Evolutionary conservation across 305 asterid genomes (phyloP), one percentile per base, ranked within the genome.

Genomic region (Ajuga reptans): DNA sequence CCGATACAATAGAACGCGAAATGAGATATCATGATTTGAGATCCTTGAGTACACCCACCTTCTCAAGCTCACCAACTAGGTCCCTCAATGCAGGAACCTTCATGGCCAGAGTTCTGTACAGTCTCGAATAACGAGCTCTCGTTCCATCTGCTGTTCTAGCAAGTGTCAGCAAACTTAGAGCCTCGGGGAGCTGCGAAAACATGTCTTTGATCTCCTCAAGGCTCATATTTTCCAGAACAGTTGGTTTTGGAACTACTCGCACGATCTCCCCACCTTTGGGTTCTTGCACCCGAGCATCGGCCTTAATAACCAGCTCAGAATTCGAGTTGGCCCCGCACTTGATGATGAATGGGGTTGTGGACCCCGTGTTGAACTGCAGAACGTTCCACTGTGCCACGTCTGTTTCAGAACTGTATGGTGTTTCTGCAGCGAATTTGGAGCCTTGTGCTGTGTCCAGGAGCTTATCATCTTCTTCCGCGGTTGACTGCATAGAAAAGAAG

Each of bases 221-320:
- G 79, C 77, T 83, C 95, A 83, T 84, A 36, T 79, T 84, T 72
- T 89, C 98, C 34, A 94, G 84, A 43, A 82, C 69, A 2, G 86
- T 78, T 31, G 99, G 99, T 75, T 82, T 84, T 37, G 98, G 98
- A 63, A 91, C 94, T 6, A 94, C 97, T 72, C 91, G 79, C 0
- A 91, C 84, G n/a, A 89, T 89, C 82, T 94, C 99, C 64, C 97
- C 95, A 4, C 94, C 97, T 76, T 88, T 94, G n/a, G 99, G 98
- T 68, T 91, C 99, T 65, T 89, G 87, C 69, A 91, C 95, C 24
- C 86, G 86, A 6, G 87, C 89, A 36, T 94, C 98, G 0, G 98
- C 98, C 84, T 91, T 94, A 41, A 89, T 80, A 42, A 94, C 99
- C 66, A 94, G 81, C 70, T 94, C 99, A 2, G 89, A 87, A 70